phyloP scores from a whole-genome alignment of 2,329 filamentous ascomycete genomes.

The Triangularia setosa region DNA sequence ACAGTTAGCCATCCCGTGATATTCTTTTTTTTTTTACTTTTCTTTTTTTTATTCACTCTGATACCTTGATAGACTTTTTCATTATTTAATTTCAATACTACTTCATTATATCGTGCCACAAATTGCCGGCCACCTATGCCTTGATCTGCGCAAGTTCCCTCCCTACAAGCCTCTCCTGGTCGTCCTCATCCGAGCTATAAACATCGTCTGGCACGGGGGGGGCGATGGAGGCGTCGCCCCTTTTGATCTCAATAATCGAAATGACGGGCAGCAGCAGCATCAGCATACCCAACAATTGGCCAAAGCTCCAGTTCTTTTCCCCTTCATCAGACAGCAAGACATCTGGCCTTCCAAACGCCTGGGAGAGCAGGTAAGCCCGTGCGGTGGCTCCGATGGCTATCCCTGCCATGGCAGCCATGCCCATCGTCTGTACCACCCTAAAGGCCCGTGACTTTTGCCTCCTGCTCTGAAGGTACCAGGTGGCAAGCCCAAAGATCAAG shows the following conservation, averaged over 20 bases:
- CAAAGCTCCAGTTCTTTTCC: conserved; percentile 60
- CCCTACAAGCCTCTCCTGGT: not conserved
- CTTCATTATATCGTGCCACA: not conserved
- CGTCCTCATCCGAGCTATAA: conserved; percentile 14
- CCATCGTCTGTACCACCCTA: conserved; percentile 48
- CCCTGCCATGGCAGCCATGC: conserved; percentile 52
- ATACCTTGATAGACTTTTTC: not conserved
- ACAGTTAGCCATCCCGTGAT: conserved; percentile 14
- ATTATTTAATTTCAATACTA: not conserved
- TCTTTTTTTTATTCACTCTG: not conserved
- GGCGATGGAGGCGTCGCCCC: conserved; percentile 26
- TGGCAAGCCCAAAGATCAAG: conserved; percentile 55
- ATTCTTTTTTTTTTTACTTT: not conserved
- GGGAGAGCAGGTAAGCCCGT: conserved; percentile 53
- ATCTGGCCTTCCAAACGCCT: conserved; percentile 55
- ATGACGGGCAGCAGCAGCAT: conserved; percentile 58
- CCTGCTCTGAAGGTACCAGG: conserved; percentile 61
- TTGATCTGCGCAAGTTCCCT: not conserved
- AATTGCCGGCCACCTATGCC: not conserved
- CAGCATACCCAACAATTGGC: conserved; percentile 57
- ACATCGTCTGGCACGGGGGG: conserved; percentile 20
- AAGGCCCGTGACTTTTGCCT: conserved; percentile 46
- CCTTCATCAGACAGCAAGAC: conserved; percentile 47
- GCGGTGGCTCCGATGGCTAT: conserved; percentile 53
- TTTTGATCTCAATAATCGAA: conserved; percentile 53